Evolutionary conservation across 371 early-diverging fungal species (phyloP).

Genomic region (Lichtheimia hyalospora): DNA sequence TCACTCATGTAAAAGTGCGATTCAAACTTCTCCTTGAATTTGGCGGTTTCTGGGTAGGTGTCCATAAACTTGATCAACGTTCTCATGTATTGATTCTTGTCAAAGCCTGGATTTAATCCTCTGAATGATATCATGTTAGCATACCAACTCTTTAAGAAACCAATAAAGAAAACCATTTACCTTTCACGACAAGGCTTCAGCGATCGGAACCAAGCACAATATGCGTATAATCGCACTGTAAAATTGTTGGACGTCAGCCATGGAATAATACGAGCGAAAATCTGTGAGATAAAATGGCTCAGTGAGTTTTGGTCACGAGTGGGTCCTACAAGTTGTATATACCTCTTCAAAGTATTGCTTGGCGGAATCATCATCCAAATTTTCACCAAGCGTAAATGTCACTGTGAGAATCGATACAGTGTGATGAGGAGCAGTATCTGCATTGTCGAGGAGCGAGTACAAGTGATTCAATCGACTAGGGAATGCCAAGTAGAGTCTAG

Average conservation of each 20-base stretch:
- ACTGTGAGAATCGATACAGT: constrained; percentile 49
- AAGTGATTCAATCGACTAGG: constrained; percentile 26
- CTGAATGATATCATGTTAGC: background rate
- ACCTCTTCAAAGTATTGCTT: constrained; percentile 25
- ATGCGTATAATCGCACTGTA: constrained; percentile 38
- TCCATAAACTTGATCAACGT: constrained; percentile 33
- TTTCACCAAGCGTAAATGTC: constrained; percentile 32
- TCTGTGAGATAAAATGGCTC: constrained; percentile 8
- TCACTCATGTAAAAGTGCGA: constrained; percentile 46
- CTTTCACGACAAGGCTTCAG: constrained; percentile 26
- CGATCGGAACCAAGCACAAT: constrained; percentile 38
- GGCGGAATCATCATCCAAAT: constrained; percentile 20
- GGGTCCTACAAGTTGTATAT: background rate
- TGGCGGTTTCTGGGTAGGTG: constrained; percentile 44
- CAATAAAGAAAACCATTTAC: constrained; percentile 8
- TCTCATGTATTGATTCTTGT: constrained; percentile 27
- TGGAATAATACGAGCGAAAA: constrained; percentile 33
- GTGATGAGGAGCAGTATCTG: constrained; percentile 41
- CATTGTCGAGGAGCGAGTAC: constrained; percentile 25
- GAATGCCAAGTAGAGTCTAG: constrained; percentile 26
- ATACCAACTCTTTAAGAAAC: background rate
- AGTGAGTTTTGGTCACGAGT: background rate
- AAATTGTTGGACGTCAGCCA: constrained; percentile 49
- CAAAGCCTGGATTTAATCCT: constrained; percentile 17
- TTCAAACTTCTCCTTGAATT: constrained; percentile 47